These are phyloP conservation scores for Chloromonas sp. DNA, from an alignment of 163 green algal species.

Conservation along the genomic window DNA sequence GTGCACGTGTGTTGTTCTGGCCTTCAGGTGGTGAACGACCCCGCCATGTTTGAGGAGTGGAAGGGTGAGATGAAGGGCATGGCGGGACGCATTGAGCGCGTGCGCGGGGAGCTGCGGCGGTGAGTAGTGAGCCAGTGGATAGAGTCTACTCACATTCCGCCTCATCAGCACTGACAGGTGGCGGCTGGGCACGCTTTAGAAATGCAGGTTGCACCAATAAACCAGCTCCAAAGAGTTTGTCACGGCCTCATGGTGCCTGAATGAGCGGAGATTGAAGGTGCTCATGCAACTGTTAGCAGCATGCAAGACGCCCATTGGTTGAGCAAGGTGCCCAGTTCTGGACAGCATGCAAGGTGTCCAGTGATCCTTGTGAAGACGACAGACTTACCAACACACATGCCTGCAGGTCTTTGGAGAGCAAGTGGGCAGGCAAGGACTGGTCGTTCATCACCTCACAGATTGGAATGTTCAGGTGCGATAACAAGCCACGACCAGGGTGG, in stretches of 20 bases:
- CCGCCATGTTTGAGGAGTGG: slow-evolving; percentile 71
- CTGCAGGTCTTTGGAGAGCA: slow-evolving; percentile 32
- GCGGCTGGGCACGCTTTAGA: not conserved
- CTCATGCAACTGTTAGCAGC: too few species aligned
- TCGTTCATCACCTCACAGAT: slow-evolving; percentile 61
- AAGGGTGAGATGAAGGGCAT: slow-evolving; percentile 88
- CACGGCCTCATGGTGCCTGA: too few species aligned
- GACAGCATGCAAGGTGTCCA: too few species aligned
- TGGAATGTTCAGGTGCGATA: not conserved
- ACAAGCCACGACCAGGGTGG: too few species aligned
- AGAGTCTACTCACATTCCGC: not conserved
- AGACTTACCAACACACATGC: too few species aligned
- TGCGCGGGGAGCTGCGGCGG: slow-evolving; percentile 72
- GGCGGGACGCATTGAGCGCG: slow-evolving; percentile 85
- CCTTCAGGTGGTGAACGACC: slow-evolving; percentile 55
- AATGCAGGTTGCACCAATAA: not conserved
- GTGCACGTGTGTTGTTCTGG: too few species aligned
- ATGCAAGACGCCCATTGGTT: too few species aligned
- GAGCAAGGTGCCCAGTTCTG: too few species aligned
- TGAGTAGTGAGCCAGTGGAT: not conserved
- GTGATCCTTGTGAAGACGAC: too few species aligned
- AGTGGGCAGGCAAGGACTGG: slow-evolving; percentile 81
- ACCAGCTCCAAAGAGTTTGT: not conserved
- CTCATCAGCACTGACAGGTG: not conserved
- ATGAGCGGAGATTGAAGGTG: too few species aligned